Base-by-base conservation (phyloP, 2,329 filamentous ascomycete genomes). In the Claviceps monticola region DNA sequence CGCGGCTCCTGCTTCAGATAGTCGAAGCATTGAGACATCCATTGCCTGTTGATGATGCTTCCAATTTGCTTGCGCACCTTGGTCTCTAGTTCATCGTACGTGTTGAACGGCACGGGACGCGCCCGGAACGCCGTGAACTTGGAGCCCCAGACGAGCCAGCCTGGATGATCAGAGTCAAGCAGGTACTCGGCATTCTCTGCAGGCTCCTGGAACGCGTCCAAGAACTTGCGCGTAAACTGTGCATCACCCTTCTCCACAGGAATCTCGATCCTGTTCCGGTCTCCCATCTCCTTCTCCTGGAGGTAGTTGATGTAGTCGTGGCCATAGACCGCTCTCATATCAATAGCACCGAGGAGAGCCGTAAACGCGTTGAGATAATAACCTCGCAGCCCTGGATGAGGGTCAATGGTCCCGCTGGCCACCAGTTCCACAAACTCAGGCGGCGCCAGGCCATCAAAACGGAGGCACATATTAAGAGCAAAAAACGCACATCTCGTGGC, bases 1-100 rank as follows among this genome's bases (percentile, higher is more conserved):
- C 91, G 82, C 2, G 93, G 91, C 66, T 97, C 91, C 67, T 97
- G 93, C 70, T 96, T 97, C 71, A 97, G 78, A 64, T 91, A 97
- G 23, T 83, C 86, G 62, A 98, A 98, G 67, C 84, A 91, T 49
- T 84, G 84, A 44, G 79, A 79, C 58, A 96, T 83, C 94, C 93
- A 98, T 29, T 88, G 79, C 48, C 82, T 82, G 54, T 86, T 88
- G 55, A 98, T 73, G 43, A 89, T 74, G 51, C 77, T 76, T 47
- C 90, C 93, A 61, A 98, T 93, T 61, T 87, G 85, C 51, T 78
- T 76, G 42, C 91, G 83, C 6, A 86, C 80, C 1, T 74, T 74
- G 59, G 70, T 81, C 66, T 98, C 93, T 0, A 87, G 71, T 14
- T 87, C 82, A 60, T 98, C 93, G 60, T 93, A 98, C 45, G 67